Percentiles rank a stretch among this genome's conserved stretches.
Evolutionary conservation across 495 filamentous ascomycete species (phyloP).

Genomic region (Talaromyces stipitatus): DNA sequence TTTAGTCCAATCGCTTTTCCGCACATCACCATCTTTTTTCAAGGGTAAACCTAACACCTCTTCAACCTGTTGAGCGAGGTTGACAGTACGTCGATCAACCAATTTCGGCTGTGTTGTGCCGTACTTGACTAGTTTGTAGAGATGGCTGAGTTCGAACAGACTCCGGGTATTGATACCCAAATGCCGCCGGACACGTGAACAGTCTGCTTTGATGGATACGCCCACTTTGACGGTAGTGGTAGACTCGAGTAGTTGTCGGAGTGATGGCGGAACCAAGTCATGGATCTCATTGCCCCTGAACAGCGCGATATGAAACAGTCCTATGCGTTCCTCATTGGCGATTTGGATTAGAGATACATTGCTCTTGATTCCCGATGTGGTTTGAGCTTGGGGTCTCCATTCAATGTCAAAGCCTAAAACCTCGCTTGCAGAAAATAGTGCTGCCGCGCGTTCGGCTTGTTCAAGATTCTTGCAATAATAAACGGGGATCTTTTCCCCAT

Average conservation of each 20-base stretch:
- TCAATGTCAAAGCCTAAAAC: slow-evolving; percentile 83
- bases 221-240: slow-evolving; percentile 67
- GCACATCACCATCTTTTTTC: slow-evolving; percentile 59
- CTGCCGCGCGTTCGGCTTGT: slow-evolving; percentile 56
- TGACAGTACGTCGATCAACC: slow-evolving; percentile 60
- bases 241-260: slow-evolving; percentile 65
- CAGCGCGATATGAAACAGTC: slow-evolving; percentile 68
- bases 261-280: slow-evolving; percentile 58
- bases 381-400: slow-evolving; percentile 53
- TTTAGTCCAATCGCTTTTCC: slow-evolving; percentile 64
- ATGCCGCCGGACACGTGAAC: slow-evolving; percentile 57
- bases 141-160: slow-evolving; percentile 71
- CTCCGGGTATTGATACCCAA: slow-evolving; percentile 56
- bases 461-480: slow-evolving; percentile 68
- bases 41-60: slow-evolving; percentile 70
- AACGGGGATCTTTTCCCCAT: slow-evolving; percentile 46
- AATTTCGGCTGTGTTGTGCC: slow-evolving; percentile 38
- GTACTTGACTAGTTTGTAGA: slow-evolving; percentile 67
- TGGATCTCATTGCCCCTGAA: slow-evolving; percentile 37
- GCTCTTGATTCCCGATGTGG: slow-evolving; percentile 39
- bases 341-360: slow-evolving; percentile 77
- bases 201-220: slow-evolving; percentile 67
- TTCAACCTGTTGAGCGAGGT: slow-evolving; percentile 58
- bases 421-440: slow-evolving; percentile 60
- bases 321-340: slow-evolving; percentile 71